phyloP scores from a whole-genome alignment of 768 basidiomycete species.

The Suillus subalutaceus region DNA sequence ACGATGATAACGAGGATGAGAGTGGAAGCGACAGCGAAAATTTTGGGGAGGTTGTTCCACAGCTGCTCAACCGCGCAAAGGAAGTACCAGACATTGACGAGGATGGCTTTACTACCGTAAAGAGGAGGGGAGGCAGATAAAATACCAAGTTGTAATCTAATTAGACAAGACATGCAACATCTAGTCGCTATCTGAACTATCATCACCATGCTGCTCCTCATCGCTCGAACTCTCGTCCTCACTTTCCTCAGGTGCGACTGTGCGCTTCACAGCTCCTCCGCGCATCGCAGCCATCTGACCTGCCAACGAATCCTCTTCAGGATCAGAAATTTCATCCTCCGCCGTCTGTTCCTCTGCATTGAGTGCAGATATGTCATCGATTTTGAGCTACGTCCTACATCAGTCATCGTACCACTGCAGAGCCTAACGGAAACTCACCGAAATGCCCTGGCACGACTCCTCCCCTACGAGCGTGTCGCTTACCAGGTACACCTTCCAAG shows the following conservation, averaged over 20 bases:
- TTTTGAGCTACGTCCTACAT: slow-evolving; percentile 63
- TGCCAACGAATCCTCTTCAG: slow-evolving; percentile 93
- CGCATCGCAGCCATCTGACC: slow-evolving; percentile 99
- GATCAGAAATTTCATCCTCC: slow-evolving; percentile 97
- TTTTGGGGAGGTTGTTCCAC: slow-evolving; percentile 58
- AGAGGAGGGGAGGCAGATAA: slow-evolving; percentile 52
- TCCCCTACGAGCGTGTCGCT: slow-evolving; percentile 91
- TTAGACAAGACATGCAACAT: background rate
- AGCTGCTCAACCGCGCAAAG: slow-evolving; percentile 49
- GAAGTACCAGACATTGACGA: slow-evolving; percentile 82
- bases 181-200: slow-evolving; percentile 52
- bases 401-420: slow-evolving; percentile 1
- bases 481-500: slow-evolving; percentile 84
- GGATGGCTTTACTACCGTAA: slow-evolving; percentile 89
- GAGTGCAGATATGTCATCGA: slow-evolving; percentile 70
- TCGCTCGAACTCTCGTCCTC: slow-evolving; percentile 54
- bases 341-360: slow-evolving; percentile 57
- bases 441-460: slow-evolving; percentile 69
- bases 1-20: slow-evolving; percentile 34
- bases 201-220: slow-evolving; percentile 53
- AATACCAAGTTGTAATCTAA: slow-evolving; percentile 14
- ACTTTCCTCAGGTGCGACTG: slow-evolving; percentile 45
- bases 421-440: slow-evolving; percentile 48
- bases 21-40: slow-evolving; percentile 30
- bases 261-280: slow-evolving; percentile 82